phyloP scores from a whole-genome alignment of 2,329 filamentous ascomycete species.

The Exophiala sideris region DNA sequence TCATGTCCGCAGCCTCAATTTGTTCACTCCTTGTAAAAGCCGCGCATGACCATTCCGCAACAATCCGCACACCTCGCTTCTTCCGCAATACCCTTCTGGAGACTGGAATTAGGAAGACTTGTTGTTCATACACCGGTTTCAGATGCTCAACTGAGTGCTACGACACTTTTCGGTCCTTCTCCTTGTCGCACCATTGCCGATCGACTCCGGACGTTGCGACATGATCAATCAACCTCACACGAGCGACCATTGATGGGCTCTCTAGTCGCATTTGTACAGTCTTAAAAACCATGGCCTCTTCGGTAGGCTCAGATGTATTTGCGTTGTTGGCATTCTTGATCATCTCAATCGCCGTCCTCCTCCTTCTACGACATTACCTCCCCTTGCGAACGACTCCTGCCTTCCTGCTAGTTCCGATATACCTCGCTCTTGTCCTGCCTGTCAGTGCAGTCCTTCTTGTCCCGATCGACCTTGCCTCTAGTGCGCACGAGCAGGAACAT shows the following conservation, averaged over 20 bases:
- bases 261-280: neutral
- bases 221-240: neutral
- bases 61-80: too few relatives aligned
- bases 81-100: too few relatives aligned
- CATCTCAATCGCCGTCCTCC: conserved; percentile 72
- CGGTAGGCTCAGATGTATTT: conserved; percentile 77
- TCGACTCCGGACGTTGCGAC: neutral
- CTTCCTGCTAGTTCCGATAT: conserved; percentile 87
- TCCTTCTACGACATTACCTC: conserved; percentile 85
- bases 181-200: neutral
- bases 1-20: too few relatives aligned
- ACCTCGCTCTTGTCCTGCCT: conserved; percentile 90
- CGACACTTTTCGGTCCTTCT: too few relatives aligned
- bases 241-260: neutral
- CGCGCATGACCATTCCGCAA: too few relatives aligned
- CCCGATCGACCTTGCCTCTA: conserved; percentile 91
- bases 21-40: too few relatives aligned
- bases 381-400: conserved; percentile 85
- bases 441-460: conserved; percentile 88
- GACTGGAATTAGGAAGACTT: too few relatives aligned
- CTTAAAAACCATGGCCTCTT: conserved; percentile 36
- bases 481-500: conserved; percentile 59
- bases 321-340: conserved; percentile 66
- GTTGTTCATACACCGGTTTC: too few relatives aligned
- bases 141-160: too few relatives aligned